Evolutionary conservation across 2,329 filamentous ascomycete genomes (phyloP), one percentile per base, ranked within the genome.

Genomic region (Gaeumannomyces sp.): DNA sequence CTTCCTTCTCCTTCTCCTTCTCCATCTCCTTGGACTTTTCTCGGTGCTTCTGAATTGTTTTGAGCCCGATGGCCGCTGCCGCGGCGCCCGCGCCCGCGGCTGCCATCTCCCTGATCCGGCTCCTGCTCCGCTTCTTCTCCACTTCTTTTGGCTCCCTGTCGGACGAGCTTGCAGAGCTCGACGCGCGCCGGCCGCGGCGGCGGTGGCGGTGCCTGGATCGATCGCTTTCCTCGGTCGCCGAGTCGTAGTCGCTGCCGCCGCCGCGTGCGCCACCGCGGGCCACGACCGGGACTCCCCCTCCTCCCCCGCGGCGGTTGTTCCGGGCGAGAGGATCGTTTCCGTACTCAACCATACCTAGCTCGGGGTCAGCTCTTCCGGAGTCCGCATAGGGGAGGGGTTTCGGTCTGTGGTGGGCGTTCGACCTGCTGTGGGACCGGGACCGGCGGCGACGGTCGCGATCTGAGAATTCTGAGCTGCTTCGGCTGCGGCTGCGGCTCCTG

Each of bases 331-430:
- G 85, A 69, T 82, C 80, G 72, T 78, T 80, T 70, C 86, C 86
- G 79, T 89, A 89, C 75, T 88, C 84, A 82, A 89, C 84, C 81
- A 88, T 81, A 78, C 85, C 86, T 86, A 88, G 78, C 78, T 87
- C 84, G 79, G 81, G 82, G 84, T 88, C 85, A 87, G 83, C 66
- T 59, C 61, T 63, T 45, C 67, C 58, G 74, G 73, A 61, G 63
- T 72, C 68, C 68, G 68, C 69, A 69, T 76, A 76, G 72, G 77
- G 76, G 74, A 82, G 80, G 71, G 80, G 80, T 77, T 80, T 29
- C 50, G 53, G 29, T 63, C 61, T 63, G 50, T 56, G 29, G 76
- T 75, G 75, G 76, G 78, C 78, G 75, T 74, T 73, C 74, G 73
- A 74, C 66, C 68, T 69, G 66, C 65, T 70, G 65, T 70, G 67